These are phyloP conservation scores for Colletotrichum viniferum DNA, from an alignment of 2,329 filamentous ascomycete species.

Conservation along the genomic window DNA sequence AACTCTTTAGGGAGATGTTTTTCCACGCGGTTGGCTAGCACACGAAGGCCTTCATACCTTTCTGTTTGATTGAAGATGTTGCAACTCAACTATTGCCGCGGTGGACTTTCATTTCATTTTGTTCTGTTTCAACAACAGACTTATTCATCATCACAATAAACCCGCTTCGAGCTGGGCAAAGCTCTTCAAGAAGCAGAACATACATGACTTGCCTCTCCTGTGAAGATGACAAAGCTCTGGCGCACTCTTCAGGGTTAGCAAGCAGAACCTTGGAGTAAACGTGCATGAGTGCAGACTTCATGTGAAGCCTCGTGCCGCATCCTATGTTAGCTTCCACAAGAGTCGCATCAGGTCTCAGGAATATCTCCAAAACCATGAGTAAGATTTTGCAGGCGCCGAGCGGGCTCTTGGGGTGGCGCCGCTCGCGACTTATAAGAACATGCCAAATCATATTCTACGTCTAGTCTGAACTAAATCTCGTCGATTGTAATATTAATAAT, in stretches of 20 bases:
- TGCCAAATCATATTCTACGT: rapidly evolving
- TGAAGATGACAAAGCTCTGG: not conserved
- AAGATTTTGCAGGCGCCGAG: not conserved
- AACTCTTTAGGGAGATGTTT: not conserved
- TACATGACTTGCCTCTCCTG: not conserved
- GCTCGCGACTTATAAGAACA: rapidly evolving
- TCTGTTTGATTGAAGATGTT: not conserved
- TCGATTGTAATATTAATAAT: not conserved
- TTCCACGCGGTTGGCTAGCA: not conserved
- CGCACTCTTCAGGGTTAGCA: not conserved
- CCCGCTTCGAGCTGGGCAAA: not conserved
- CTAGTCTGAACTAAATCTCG: not conserved
- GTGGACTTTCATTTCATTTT: not conserved
- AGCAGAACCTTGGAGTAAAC: not conserved
- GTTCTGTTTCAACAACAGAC: not conserved
- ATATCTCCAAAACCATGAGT: not conserved
- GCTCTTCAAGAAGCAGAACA: not conserved
- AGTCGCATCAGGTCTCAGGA: not conserved
- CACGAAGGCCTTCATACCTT: not conserved
- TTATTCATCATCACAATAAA: not conserved
- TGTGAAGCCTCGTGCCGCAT: not conserved
- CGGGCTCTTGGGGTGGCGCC: not conserved
- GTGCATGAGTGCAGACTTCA: not conserved
- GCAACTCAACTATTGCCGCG: not conserved
- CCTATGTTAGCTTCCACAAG: not conserved